Evolutionary conservation across 805 yeast genomes (phyloP).

Genomic region (Myxozyma lipomycoides): DNA sequence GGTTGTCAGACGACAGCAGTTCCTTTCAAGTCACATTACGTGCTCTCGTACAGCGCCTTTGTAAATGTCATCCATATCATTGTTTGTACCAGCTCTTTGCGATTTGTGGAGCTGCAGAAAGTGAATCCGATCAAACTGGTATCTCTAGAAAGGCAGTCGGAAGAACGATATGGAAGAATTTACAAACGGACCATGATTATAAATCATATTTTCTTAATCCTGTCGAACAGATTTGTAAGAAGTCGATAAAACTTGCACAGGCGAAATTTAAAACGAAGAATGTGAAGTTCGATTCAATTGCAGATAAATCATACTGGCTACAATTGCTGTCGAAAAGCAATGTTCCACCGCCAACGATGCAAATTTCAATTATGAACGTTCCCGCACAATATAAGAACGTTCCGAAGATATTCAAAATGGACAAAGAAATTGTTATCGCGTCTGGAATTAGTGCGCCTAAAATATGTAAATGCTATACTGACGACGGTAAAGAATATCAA

Average conservation of each 20-base stretch:
- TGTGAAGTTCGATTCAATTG: conserved; percentile 22
- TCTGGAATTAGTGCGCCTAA: conserved; percentile 89
- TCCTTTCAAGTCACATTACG: conserved; percentile 57
- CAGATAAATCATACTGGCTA: conserved; percentile 57
- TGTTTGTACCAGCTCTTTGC: conserved; percentile 48
- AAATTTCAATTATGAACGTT: conserved; percentile 28
- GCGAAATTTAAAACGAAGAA: conserved; percentile 7
- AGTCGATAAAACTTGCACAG: conserved; percentile 39
- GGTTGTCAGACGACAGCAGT: conserved; percentile 48
- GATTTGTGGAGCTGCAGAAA: conserved; percentile 12
- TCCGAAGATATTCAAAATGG: conserved; percentile 48
- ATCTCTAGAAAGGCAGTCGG: conserved; percentile 53
- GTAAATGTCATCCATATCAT: conserved; percentile 66
- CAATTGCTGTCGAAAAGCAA: conserved; percentile 42
- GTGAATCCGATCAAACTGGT: conserved; percentile 38
- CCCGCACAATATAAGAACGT: conserved; percentile 45
- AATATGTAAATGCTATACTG: conserved; percentile 52
- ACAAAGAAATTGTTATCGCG: conserved; percentile 55
- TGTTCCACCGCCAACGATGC: conserved; percentile 38
- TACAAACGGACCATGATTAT: conserved; percentile 37
- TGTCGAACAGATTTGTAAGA: conserved; percentile 50
- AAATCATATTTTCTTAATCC: conserved; percentile 40
- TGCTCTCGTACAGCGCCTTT: conserved; percentile 45
- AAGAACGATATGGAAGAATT: conserved; percentile 43
- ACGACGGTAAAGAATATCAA: conserved; percentile 56